A percentile compares a stretch with the other conserved stretches of the same genome.
phyloP scores from a whole-genome alignment of 2,329 filamentous ascomycete genomes.

The Arthroderma sp. region DNA sequence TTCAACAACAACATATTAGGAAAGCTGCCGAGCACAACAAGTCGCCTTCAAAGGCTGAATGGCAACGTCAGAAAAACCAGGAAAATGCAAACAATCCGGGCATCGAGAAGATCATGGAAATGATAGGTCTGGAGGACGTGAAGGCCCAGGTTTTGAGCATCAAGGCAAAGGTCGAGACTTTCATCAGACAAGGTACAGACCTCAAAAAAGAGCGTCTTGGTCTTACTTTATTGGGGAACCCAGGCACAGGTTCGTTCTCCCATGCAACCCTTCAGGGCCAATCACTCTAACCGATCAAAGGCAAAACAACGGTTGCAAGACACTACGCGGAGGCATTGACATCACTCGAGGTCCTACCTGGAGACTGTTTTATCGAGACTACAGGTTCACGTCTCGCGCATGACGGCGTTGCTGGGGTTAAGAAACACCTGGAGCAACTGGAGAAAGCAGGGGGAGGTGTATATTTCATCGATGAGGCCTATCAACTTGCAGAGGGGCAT shows the following conservation, averaged over 20 bases:
- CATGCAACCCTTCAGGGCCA: neutral
- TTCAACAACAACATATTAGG: conserved; percentile 10
- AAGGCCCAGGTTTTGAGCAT: conserved; percentile 51
- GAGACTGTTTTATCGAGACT: conserved; percentile 48
- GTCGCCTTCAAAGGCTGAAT: conserved; percentile 35
- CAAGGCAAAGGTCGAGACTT: conserved; percentile 50
- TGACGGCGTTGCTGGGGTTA: conserved; percentile 44
- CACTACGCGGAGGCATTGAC: conserved; percentile 55
- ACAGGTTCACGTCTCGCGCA: conserved; percentile 55
- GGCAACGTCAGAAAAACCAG: conserved; percentile 46
- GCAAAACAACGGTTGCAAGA: conserved; percentile 64
- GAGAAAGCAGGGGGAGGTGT: conserved; percentile 50
- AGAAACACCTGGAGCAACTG: conserved; percentile 45
- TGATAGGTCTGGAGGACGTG: conserved; percentile 59
- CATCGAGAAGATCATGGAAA: conserved; percentile 52
- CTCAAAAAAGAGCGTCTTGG: conserved; percentile 48
- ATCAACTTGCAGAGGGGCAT: conserved; percentile 52
- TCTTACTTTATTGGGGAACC: conserved; percentile 54
- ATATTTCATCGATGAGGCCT: conserved; percentile 67
- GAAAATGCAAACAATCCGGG: conserved; percentile 39
- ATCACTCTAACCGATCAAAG: conserved; percentile 18
- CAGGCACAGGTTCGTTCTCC: conserved; percentile 49
- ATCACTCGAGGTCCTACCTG: conserved; percentile 49
- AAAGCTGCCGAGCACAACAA: conserved; percentile 11
- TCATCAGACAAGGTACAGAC: conserved; percentile 43